Base-by-base conservation (phyloP, 73 alveolate genomes). In the Stentor coeruleus region DNA sequence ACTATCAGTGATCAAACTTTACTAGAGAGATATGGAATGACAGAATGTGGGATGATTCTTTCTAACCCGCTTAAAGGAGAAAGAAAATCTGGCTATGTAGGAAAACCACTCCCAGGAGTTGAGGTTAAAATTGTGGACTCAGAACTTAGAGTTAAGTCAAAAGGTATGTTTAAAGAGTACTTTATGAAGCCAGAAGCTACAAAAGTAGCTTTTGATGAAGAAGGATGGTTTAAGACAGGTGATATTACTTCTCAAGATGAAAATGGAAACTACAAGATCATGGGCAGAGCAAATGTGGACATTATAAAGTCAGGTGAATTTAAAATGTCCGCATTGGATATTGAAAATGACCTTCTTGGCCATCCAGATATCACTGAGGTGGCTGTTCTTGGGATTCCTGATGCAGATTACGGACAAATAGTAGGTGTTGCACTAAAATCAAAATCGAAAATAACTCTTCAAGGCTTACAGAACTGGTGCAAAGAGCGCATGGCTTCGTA, bases 11-110 rank as follows among this genome's bases (percentile, higher is more conserved):
- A 89, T 41, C 85, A 83, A 3, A 35, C 74, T 15, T 79, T 87
- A 35, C 74, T 87, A 26, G 93, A 87, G 75, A 74, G 93, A 6
- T 87, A 55, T 74, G 93, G 93, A 84, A 87, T 87, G 93, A 87
- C 90, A 4, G 93, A 87, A 39, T 38, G 75, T 3, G 90, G 89
- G 0, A 87, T 87, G 93, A 87, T 59, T 26, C 33, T 87, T 20
- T 83, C 93, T 2, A 87, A 87, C 73, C 77, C 87, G 26, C 60
- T 38, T 20, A 42, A 83, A 0, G 90, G 90, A 1, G 38, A 20
- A 74, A 66, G 93, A 28, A 82, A 20, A 38, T 72, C 89, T 74
- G 93, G 93, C 15, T 58, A 74, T 36, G 87, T 87, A 3, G 93
- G 93, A 72, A 36, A 31, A 28, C 84, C 89, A 3, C 59, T 87